phyloP scores from a whole-genome alignment of 805 yeast species.

The Ogataea sp. region DNA sequence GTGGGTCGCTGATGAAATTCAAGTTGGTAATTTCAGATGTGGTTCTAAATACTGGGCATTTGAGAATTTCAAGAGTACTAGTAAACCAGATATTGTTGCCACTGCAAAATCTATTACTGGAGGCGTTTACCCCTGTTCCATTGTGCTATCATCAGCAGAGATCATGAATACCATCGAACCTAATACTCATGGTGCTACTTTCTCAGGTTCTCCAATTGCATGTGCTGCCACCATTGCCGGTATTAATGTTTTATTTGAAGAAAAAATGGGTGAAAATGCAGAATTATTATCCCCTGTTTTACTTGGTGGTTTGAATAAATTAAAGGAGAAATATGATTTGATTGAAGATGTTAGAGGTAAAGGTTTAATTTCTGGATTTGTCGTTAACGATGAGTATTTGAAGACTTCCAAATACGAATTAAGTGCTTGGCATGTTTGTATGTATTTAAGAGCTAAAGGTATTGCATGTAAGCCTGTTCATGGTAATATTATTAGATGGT shows the following conservation, averaged over 20 bases:
- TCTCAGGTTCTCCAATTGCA: constrained; percentile 20
- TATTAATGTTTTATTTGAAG: constrained; percentile 18
- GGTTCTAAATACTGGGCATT: constrained; percentile 27
- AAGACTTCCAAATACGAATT: constrained; percentile 5
- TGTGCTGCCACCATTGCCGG: constrained; percentile 20
- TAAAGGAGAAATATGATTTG: constrained; percentile 10
- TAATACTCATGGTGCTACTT: constrained; percentile 22
- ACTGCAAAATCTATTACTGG: constrained; percentile 23
- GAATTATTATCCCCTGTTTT: constrained; percentile 11
- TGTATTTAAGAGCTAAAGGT: constrained; percentile 19
- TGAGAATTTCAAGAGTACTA: constrained; percentile 20
- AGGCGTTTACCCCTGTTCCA: constrained; percentile 18
- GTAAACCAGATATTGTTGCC: constrained; percentile 19
- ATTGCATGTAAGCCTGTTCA: constrained; percentile 19
- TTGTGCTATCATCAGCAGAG: constrained; percentile 14
- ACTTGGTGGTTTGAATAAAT: constrained; percentile 10
- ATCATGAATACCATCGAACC: constrained; percentile 19
- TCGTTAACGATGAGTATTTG: constrained; percentile 10
- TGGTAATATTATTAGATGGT: constrained; percentile 12
- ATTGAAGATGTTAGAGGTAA: constrained; percentile 16
- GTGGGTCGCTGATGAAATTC: constrained; percentile 29
- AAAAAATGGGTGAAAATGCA: constrained; percentile 15
- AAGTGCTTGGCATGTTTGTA: constrained; percentile 17
- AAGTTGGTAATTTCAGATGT: constrained; percentile 28
- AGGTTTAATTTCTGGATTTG: constrained; percentile 18